These are phyloP conservation scores for Aaosphaeria arxii DNA, from an alignment of 2,329 filamentous ascomycete species.

Conservation along the genomic window DNA sequence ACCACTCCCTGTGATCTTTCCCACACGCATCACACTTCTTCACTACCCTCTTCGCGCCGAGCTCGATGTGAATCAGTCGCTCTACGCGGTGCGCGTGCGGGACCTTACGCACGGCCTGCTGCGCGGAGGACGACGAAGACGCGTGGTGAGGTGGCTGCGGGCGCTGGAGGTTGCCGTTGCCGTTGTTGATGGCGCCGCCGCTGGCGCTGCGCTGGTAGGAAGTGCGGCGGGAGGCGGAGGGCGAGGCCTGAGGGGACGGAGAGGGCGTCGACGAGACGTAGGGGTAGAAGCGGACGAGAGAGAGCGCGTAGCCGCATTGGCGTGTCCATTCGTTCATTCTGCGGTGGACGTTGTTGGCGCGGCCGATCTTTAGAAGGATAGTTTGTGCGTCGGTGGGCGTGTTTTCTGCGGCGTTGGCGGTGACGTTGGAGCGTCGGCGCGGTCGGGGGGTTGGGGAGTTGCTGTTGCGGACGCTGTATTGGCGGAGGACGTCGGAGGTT, in stretches of 20 bases:
- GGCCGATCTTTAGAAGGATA: slow-evolving; percentile 64
- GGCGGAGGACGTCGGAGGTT: slow-evolving; percentile 31
- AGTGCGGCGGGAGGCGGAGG: slow-evolving; percentile 19
- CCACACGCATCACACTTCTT: slow-evolving; percentile 74
- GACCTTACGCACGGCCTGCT: slow-evolving; percentile 59
- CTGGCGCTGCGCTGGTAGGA: slow-evolving; percentile 19
- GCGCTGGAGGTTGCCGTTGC: neutral
- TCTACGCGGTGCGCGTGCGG: slow-evolving; percentile 87
- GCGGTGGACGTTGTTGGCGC: slow-evolving; percentile 79
- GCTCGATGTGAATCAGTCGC: slow-evolving; percentile 83
- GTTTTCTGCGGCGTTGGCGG: slow-evolving; percentile 13
- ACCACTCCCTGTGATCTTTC: slow-evolving; percentile 89
- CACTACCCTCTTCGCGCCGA: slow-evolving; percentile 59
- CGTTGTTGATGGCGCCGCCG: neutral
- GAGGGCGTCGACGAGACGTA: slow-evolving; percentile 52
- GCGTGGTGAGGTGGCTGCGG: slow-evolving; percentile 8
- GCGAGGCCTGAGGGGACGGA: slow-evolving; percentile 21
- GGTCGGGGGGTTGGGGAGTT: slow-evolving; percentile 6
- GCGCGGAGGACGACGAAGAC: slow-evolving; percentile 3
- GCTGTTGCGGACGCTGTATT: slow-evolving; percentile 24
- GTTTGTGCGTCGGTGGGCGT: slow-evolving; percentile 49
- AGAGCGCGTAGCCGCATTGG: slow-evolving; percentile 87
- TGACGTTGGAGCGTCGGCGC: neutral
- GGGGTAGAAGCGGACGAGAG: slow-evolving; percentile 88
- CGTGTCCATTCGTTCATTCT: slow-evolving; percentile 89